Conservation (phyloP, 1,139 yeast genomes). For the Nakaseomyces kungkrabaensis region DNA sequence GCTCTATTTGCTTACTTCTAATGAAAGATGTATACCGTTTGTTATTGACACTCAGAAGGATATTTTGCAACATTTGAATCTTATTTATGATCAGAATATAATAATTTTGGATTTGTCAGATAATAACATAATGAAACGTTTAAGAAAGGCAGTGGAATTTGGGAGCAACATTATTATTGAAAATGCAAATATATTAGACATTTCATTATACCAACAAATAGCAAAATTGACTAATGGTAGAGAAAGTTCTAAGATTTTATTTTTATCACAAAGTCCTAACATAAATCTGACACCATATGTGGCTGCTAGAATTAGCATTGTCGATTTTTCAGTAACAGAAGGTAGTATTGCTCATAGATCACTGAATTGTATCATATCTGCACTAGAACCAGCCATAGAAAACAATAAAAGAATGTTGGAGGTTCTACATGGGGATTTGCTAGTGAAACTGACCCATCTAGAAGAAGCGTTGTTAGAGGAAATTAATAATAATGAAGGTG, state of each 20-base stretch:
- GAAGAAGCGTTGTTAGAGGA: slow-evolving; percentile 55
- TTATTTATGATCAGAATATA: slow-evolving; percentile 33
- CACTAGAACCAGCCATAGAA: slow-evolving; percentile 61
- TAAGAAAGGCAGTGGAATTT: slow-evolving; percentile 75
- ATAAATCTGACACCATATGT: slow-evolving; percentile 42
- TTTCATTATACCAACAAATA: not conserved
- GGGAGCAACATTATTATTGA: slow-evolving; percentile 64
- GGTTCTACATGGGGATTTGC: slow-evolving; percentile 51
- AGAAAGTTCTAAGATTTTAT: not conserved
- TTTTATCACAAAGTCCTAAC: not conserved
- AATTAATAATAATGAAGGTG: slow-evolving; percentile 49
- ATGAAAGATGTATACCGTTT: not conserved
- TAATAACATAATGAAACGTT: slow-evolving; percentile 53
- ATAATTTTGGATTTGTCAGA: slow-evolving; percentile 63
- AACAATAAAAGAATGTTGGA: slow-evolving; percentile 43
- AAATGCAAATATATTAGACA: slow-evolving; percentile 58
- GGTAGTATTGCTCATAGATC: slow-evolving; percentile 58
- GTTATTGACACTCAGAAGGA: not conserved
- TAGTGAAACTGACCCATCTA: slow-evolving; percentile 41
- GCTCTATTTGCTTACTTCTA: not conserved
- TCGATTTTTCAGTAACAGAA: slow-evolving; percentile 65
- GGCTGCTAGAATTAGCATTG: slow-evolving; percentile 47
- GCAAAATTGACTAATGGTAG: not conserved
- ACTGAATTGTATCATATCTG: slow-evolving; percentile 45
- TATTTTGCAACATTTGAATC: not conserved